Percentiles rank a stretch among this genome's conserved stretches.
Conservation (phyloP, 371 early-diverging fungal genomes). For the Mucor saturninus region DNA sequence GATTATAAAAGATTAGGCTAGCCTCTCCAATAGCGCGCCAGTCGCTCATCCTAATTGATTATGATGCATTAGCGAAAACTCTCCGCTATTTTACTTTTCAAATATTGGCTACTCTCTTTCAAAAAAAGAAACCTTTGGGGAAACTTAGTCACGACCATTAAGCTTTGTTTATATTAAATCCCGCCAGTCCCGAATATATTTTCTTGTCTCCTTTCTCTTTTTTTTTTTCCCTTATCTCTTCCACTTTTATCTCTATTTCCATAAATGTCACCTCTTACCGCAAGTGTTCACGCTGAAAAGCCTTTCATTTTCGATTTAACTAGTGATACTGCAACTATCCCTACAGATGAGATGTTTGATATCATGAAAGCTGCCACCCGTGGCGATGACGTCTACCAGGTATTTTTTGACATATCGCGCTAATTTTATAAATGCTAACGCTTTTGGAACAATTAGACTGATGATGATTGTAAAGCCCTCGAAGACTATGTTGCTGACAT, state of each 20-base stretch:
- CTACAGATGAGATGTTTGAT: slow-evolving; percentile 82
- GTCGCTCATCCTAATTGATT: not conserved
- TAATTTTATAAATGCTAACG: not conserved
- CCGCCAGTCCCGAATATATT: slow-evolving; percentile 11
- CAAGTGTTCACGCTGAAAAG: slow-evolving; percentile 12
- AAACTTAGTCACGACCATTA: slow-evolving; percentile 12
- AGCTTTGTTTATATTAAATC: slow-evolving; percentile 11
- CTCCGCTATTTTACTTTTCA: not conserved
- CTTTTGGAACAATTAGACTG: slow-evolving; percentile 12
- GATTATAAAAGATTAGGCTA: too few species aligned
- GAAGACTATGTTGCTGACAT: slow-evolving; percentile 72
- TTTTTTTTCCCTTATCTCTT: not conserved
- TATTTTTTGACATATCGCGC: slow-evolving; percentile 25
- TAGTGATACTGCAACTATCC: slow-evolving; percentile 81
- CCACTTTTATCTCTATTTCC: slow-evolving; percentile 15
- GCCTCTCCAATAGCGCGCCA: too few species aligned
- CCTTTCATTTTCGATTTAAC: slow-evolving; percentile 52
- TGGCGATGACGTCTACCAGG: slow-evolving; percentile 89
- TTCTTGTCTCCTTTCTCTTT: not conserved
- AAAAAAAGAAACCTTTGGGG: not conserved
- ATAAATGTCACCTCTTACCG: slow-evolving; percentile 30
- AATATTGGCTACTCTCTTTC: not conserved
- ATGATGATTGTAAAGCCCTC: slow-evolving; percentile 51
- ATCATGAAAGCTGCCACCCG: slow-evolving; percentile 76
- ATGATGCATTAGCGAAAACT: not conserved